Percentiles rank a stretch among this genome's conserved stretches.
These are phyloP conservation scores for Colletotrichum sp. DNA, from an alignment of 2,329 filamentous ascomycete genomes.

Conservation along the genomic window DNA sequence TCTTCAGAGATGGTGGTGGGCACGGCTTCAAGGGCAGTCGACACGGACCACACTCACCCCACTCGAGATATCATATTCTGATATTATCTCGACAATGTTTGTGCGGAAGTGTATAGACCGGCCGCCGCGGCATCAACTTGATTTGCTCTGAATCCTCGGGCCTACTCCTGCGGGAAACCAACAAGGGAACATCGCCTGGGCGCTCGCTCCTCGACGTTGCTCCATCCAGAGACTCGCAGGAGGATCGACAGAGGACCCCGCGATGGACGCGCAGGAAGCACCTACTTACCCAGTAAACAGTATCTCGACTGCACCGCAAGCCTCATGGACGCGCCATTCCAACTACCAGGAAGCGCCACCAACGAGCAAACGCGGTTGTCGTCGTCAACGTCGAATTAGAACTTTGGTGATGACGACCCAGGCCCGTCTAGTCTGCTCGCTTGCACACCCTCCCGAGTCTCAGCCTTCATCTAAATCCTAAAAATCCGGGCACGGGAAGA, in stretches of 20 bases:
- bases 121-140: neutral
- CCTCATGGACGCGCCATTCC: neutral
- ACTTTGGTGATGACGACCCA: neutral
- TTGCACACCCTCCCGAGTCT: neutral
- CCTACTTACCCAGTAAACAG: neutral
- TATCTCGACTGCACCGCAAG: conserved; percentile 3
- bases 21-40: neutral
- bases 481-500: neutral
- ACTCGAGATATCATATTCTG: neutral
- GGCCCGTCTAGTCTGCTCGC: neutral
- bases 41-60: neutral
- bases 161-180: neutral
- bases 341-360: conserved; percentile 2
- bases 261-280: neutral
- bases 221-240: conserved; percentile 7
- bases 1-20: neutral
- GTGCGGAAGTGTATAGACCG: neutral
- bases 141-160: neutral
- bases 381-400: neutral
- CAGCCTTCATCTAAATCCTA: neutral
- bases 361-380: neutral
- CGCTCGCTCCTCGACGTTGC: neutral
- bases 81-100: neutral
- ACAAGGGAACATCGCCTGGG: neutral
- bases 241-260: conserved; percentile 4